Conservation (phyloP, 2,329 filamentous ascomycete species). For the Pyricularia grisea region DNA sequence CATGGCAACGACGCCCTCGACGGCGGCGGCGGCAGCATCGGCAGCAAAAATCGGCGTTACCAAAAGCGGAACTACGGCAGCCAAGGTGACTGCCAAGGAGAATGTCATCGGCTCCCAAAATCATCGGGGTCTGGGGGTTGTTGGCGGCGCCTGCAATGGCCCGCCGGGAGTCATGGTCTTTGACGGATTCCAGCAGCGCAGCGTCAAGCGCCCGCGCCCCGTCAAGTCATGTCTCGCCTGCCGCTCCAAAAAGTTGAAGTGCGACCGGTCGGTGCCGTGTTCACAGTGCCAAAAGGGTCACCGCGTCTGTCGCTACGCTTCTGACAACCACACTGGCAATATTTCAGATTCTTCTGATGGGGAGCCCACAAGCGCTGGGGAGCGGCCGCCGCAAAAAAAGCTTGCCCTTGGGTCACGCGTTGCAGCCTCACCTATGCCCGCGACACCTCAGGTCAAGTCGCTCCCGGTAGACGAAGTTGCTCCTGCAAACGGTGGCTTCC, state of each 20-base stretch:
- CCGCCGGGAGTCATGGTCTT: slow-evolving; percentile 9
- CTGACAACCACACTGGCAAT: slow-evolving; percentile 32
- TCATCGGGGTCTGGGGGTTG: background rate
- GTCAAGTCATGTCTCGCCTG: slow-evolving; percentile 49
- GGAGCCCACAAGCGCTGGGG: slow-evolving; percentile 15
- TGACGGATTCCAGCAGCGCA: slow-evolving; percentile 14
- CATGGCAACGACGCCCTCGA: background rate
- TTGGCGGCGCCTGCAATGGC: background rate
- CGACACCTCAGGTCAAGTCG: background rate
- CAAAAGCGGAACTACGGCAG: background rate
- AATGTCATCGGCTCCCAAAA: background rate
- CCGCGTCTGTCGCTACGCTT: slow-evolving; percentile 39
- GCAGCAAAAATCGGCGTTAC: background rate
- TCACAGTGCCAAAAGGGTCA: slow-evolving; percentile 50
- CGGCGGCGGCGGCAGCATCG: background rate
- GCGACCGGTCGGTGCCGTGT: slow-evolving; percentile 46
- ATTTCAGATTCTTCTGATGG: slow-evolving; percentile 29
- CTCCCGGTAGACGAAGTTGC: background rate
- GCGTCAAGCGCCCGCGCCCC: slow-evolving; percentile 43
- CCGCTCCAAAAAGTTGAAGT: slow-evolving; percentile 46
- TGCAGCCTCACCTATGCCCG: background rate
- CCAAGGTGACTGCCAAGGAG: background rate
- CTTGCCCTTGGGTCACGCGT: slow-evolving; percentile 5
- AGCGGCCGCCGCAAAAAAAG: slow-evolving; percentile 9
- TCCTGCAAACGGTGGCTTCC: background rate